Evolutionary conservation across 2,329 filamentous ascomycete genomes (phyloP).

Genomic region (Mycosphaerella sp.): DNA sequence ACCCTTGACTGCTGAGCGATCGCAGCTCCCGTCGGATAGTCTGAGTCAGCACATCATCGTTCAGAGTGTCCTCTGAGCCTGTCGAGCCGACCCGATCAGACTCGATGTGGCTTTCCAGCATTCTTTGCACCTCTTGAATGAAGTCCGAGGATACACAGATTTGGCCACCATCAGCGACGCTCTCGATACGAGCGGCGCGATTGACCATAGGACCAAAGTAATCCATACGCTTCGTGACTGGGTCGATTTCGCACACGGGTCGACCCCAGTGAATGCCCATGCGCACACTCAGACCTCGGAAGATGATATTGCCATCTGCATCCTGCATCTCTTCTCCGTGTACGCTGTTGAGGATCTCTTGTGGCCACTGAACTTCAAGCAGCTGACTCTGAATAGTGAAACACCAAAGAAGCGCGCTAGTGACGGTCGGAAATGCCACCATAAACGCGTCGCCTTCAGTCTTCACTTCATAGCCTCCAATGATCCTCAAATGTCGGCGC

Average conservation of each 20-base stretch:
- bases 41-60: slow-evolving; percentile 66
- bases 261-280: slow-evolving; percentile 98
- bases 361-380: slow-evolving; percentile 85
- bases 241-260: slow-evolving; percentile 90
- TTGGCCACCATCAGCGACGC: slow-evolving; percentile 91
- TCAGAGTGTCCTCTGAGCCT: slow-evolving; percentile 66
- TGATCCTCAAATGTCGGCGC: slow-evolving; percentile 83
- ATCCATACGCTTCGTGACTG: slow-evolving; percentile 96
- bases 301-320: slow-evolving; percentile 80
- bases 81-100: slow-evolving; percentile 64
- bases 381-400: slow-evolving; percentile 88
- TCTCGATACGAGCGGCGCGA: slow-evolving; percentile 86
- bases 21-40: slow-evolving; percentile 82
- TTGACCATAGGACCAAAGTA: slow-evolving; percentile 99
- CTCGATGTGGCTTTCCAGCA: slow-evolving; percentile 82
- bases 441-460: slow-evolving; percentile 99
- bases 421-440: slow-evolving; percentile 96
- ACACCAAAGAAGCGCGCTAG: slow-evolving; percentile 89
- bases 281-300: slow-evolving; percentile 86
- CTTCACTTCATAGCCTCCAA: slow-evolving; percentile 98
- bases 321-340: slow-evolving; percentile 78
- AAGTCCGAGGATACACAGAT: slow-evolving; percentile 97
- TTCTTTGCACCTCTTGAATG: slow-evolving; percentile 89
- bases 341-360: slow-evolving; percentile 80
- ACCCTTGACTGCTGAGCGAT: slow-evolving; percentile 81